Percentiles rank a stretch among this genome's conserved stretches.
Conservation (phyloP, 2,329 filamentous ascomycete species). For the Madurella mycetomatis region DNA sequence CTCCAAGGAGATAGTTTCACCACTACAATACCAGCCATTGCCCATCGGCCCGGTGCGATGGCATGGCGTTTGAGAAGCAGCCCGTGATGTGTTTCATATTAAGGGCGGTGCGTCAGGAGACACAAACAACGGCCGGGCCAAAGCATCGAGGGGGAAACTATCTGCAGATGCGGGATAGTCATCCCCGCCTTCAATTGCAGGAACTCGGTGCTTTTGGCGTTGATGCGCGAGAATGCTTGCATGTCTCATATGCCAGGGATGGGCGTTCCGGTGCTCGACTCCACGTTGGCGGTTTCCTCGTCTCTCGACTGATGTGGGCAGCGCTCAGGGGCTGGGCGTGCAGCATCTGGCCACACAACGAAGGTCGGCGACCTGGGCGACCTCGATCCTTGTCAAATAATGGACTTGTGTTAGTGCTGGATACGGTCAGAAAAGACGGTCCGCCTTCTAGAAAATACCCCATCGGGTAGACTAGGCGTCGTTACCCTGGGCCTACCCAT, state of each 20-base stretch:
- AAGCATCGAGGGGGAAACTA: neutral
- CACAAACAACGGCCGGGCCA: neutral
- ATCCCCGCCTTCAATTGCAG: too few species aligned
- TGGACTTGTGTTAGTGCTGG: neutral
- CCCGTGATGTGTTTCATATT: neutral
- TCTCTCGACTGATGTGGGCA: neutral
- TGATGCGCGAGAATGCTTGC: slow-evolving; percentile 6
- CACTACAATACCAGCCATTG: neutral
- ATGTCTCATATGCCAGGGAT: slow-evolving; percentile 9
- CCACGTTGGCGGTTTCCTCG: neutral
- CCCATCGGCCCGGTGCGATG: neutral
- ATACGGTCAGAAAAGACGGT: neutral
- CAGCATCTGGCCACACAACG: neutral
- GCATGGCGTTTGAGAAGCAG: neutral
- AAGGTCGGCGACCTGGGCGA: neutral
- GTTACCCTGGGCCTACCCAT: neutral
- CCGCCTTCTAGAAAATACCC: neutral
- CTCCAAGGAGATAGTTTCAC: neutral
- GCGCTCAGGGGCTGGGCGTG: neutral
- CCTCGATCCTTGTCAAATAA: neutral
- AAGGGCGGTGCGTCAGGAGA: neutral
- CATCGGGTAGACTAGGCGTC: neutral
- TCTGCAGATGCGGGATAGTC: too few species aligned
- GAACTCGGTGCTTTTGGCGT: slow-evolving; percentile 2
- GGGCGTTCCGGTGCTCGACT: neutral